Evolutionary conservation across 2,329 filamentous ascomycete genomes (phyloP), one percentile per base, ranked within the genome.

Genomic region (Colletotrichum karsti): DNA sequence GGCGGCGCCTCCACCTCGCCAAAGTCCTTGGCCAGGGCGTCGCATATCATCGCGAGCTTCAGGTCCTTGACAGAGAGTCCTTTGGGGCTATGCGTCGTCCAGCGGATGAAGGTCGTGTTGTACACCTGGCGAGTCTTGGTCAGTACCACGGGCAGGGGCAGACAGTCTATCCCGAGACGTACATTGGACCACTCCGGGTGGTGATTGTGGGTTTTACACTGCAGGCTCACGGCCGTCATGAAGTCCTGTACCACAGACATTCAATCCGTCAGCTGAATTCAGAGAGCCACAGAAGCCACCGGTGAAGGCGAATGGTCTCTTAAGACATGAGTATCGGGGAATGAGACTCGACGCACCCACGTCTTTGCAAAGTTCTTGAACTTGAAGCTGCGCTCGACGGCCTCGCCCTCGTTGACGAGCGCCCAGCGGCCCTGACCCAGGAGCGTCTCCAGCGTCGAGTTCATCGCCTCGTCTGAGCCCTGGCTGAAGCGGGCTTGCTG

Each of bases 121-220:
- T 91, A 93, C 8, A 92, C 86, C 90, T 91, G 53, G 5, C 22
- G n/a, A 39, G 56, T n/a, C 46, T 50, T 13, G n/a, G 26, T 59
- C 26, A n/a, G n/a, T 18, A 48, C 5, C 3, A 4, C 7, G 20
- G 2, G 8, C 26, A 22, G 7, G 22, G 13, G 22, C n/a, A n/a
- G 5, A 51, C 63, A 24, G n/a, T n/a, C n/a, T n/a, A n/a, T n/a
- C n/a, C n/a, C n/a, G n/a, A n/a, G n/a, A n/a, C n/a, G n/a, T 79
- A 91, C 91, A 74, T 94, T 93, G 3, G 90, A 91, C 91, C 91
- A 93, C 77, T 93, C 91, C 0, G 92, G 91, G 74, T 94, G 92
- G 76, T 94, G 92, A 72, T 89, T 91, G 74, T 87, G 85, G 39
- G 87, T 77, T 74, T 91, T 91, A 79, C 90, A 92, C 73, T 93